phyloP scores from a whole-genome alignment of 1,284 basidiomycete genomes.

The Leccinum variabile region DNA sequence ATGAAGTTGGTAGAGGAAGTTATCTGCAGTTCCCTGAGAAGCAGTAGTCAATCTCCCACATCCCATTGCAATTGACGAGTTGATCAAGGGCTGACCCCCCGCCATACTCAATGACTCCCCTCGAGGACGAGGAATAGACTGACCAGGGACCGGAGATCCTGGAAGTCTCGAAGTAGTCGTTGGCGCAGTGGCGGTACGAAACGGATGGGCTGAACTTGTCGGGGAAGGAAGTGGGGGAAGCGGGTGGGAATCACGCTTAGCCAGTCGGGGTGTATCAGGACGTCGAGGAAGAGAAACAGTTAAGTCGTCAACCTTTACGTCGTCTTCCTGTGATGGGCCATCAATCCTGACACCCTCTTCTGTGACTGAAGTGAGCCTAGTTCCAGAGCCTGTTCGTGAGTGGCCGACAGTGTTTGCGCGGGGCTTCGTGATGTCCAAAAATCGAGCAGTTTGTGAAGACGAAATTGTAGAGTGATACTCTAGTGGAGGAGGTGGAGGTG shows the following conservation, averaged over 20 bases:
- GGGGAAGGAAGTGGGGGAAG: slow-evolving; percentile 66
- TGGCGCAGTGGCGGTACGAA: slow-evolving; percentile 34
- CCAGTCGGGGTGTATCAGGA: slow-evolving; percentile 40
- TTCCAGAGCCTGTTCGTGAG: slow-evolving; percentile 54
- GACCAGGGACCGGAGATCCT: slow-evolving; percentile 44
- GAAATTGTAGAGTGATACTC: slow-evolving; percentile 31
- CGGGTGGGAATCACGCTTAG: slow-evolving; percentile 58
- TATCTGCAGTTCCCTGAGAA: too few species aligned
- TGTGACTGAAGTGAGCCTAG: slow-evolving; percentile 55
- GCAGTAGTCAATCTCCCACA: too few species aligned
- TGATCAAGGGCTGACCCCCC: slow-evolving; percentile 48
- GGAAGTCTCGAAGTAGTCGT: slow-evolving; percentile 39
- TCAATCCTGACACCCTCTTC: slow-evolving; percentile 55
- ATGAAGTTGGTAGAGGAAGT: too few species aligned
- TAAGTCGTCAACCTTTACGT: slow-evolving; percentile 27
- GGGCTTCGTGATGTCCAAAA: slow-evolving; percentile 42
- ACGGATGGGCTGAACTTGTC: slow-evolving; percentile 28
- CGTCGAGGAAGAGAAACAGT: slow-evolving; percentile 30
- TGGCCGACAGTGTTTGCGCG: slow-evolving; percentile 54
- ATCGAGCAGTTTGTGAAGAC: slow-evolving; percentile 31
- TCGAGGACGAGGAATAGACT: slow-evolving; percentile 49
- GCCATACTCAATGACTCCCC: slow-evolving; percentile 33
- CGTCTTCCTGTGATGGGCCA: slow-evolving; percentile 29
- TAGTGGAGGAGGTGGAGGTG: slow-evolving; percentile 63
- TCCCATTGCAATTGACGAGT: slow-evolving; percentile 59